Conservation (phyloP, 2,329 filamentous ascomycete genomes). For the Stemphylium lycopersici region DNA sequence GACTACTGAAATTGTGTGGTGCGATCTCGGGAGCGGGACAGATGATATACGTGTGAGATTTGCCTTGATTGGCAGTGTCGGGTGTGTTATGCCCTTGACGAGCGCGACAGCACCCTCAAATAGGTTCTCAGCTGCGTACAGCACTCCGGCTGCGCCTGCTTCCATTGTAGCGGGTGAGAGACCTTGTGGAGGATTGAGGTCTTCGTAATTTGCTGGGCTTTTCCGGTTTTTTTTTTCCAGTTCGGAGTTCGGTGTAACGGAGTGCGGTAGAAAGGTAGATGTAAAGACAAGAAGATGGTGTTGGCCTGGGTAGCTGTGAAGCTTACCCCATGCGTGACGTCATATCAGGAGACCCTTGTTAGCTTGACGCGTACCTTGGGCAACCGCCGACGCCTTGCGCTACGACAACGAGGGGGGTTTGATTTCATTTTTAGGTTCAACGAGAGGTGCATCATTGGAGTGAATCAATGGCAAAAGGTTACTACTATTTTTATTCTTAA, state of each 20-base stretch:
- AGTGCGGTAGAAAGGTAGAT: neutral
- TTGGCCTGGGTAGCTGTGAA: conserved; percentile 13
- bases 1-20: conserved; percentile 61
- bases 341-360: conserved; percentile 11
- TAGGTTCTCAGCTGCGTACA: conserved; percentile 47
- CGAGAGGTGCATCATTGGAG: neutral
- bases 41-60: conserved; percentile 56
- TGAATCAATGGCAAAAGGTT: neutral
- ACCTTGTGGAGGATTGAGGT: neutral
- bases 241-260: neutral
- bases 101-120: conserved; percentile 53
- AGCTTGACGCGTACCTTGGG: neutral
- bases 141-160: conserved; percentile 45
- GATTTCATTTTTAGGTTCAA: too few species aligned
- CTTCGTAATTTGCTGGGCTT: neutral
- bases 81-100: conserved; percentile 55
- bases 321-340: conserved; percentile 10
- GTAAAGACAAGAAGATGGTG: conserved; percentile 10
- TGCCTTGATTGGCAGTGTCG: conserved; percentile 60
- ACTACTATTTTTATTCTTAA: conserved; percentile 47
- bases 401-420: neutral
- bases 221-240: neutral
- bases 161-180: conserved; percentile 51
- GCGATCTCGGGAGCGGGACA: conserved; percentile 54
- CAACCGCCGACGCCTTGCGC: neutral